Conservation (phyloP, 2,329 filamentous ascomycete genomes). For the Nannizziopsis barbatae region DNA sequence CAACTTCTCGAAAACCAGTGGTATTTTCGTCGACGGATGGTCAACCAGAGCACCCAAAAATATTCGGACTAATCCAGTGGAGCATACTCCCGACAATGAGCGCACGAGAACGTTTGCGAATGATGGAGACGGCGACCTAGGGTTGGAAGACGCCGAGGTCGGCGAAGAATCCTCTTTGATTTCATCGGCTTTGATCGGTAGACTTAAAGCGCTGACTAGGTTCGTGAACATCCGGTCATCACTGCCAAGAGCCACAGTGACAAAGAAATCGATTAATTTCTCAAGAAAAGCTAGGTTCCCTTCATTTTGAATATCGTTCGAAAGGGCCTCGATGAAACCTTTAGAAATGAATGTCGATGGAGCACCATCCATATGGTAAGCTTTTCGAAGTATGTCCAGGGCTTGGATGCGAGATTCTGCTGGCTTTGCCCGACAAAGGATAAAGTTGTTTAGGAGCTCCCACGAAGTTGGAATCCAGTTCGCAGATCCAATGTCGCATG, state of each 20-base stretch:
- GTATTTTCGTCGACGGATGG: constrained; percentile 52
- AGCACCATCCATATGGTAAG: constrained; percentile 25
- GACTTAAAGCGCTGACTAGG: constrained; percentile 26
- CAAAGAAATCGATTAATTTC: constrained; percentile 30
- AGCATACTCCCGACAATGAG: constrained; percentile 50
- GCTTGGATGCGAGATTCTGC: constrained; percentile 32
- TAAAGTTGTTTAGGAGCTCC: constrained; percentile 28
- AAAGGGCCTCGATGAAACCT: constrained; percentile 25
- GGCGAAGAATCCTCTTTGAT: constrained; percentile 21
- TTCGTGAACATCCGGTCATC: constrained; percentile 26
- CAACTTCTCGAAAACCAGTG: constrained; percentile 51
- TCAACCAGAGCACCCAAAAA: constrained; percentile 61
- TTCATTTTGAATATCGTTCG: constrained; percentile 29
- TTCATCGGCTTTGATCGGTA: constrained; percentile 28
- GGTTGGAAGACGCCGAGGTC: constrained; percentile 33
- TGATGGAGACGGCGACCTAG: constrained; percentile 24
- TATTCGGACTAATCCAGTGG: constrained; percentile 59
- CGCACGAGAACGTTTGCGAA: constrained; percentile 24
- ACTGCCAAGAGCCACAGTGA: constrained; percentile 24
- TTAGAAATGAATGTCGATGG: constrained; percentile 25
- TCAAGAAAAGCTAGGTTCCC: constrained; percentile 31
- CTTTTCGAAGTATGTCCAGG: constrained; percentile 31
- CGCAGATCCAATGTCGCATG: constrained; percentile 26
- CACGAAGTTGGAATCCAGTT: constrained; percentile 28
- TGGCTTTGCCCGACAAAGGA: constrained; percentile 29